These are phyloP conservation scores for Phytophthora nicotianae DNA, from an alignment of 352 stramenopile genomes.

Conservation along the genomic window DNA sequence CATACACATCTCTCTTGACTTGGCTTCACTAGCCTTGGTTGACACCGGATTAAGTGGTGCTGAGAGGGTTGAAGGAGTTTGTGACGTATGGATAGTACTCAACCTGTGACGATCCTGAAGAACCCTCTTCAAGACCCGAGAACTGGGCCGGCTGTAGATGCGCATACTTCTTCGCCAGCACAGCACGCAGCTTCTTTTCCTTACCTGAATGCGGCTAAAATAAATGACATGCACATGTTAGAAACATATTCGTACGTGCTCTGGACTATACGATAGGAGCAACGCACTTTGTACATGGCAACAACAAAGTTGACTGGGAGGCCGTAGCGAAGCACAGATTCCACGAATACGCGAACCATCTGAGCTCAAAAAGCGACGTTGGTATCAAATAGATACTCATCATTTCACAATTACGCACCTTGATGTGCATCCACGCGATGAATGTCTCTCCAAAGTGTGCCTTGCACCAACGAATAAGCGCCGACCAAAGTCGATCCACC, in stretches of 20 bases:
- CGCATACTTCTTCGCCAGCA: constrained; percentile 87
- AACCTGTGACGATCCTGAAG: constrained; percentile 55
- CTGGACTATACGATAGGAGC: background rate
- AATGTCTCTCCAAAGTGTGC: constrained; percentile 98
- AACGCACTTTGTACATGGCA: constrained; percentile 78
- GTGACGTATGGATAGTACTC: constrained; percentile 88
- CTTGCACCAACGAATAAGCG: constrained; percentile 97
- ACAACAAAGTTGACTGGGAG: constrained; percentile 96
- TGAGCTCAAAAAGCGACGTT: constrained; percentile 21
- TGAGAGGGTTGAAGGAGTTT: constrained; percentile 77
- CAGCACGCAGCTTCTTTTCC: constrained; percentile 82
- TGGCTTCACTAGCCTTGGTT: constrained; percentile 12
- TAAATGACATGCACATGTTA: background rate
- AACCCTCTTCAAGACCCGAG: constrained; percentile 74
- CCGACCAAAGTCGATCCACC: constrained; percentile 94
- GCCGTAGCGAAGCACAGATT: constrained; percentile 97
- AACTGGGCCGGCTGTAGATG: constrained; percentile 87
- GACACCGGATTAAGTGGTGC: constrained; percentile 29
- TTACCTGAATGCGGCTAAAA: constrained; percentile 72
- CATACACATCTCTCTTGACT: constrained; percentile 8
- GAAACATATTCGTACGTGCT: background rate
- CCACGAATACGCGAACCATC: constrained; percentile 96
- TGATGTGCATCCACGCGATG: constrained; percentile 98
- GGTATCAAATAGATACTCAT: constrained; percentile 1
- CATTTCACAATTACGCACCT: constrained; percentile 60